A percentile compares a stretch with the other conserved stretches of the same genome.
phyloP scores from a whole-genome alignment of 139 green algal species.

The Monoraphidium neglectum region DNA sequence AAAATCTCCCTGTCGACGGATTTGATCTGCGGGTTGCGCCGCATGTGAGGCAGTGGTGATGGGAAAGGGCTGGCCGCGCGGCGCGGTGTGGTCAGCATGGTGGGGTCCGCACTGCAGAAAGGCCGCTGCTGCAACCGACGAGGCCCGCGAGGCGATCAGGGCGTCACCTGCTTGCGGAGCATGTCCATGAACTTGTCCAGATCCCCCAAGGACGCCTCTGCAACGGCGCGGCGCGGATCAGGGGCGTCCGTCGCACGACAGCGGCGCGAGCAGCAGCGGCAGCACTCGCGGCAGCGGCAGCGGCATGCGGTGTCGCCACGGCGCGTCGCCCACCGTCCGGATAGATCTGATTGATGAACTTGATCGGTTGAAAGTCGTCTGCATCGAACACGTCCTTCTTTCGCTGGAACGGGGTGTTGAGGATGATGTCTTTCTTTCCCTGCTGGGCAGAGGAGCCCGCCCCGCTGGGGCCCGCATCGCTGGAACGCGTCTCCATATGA shows the following conservation, averaged over 20 bases:
- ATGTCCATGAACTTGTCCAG: constrained; percentile 81
- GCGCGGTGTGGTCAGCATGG: background rate
- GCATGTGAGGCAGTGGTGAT: background rate
- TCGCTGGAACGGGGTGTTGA: constrained; percentile 21
- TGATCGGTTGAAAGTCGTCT: constrained; percentile 75
- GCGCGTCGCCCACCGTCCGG: constrained; percentile 80
- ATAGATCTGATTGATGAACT: constrained; percentile 90
- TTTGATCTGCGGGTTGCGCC: constrained; percentile 65
- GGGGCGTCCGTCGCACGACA: background rate
- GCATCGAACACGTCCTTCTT: constrained; percentile 69
- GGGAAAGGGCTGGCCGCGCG: background rate
- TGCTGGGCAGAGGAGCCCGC: background rate
- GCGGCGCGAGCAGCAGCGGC: background rate
- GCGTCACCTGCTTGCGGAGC: constrained; percentile 66
- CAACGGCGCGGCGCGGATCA: constrained; percentile 14
- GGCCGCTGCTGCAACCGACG: too few species aligned
- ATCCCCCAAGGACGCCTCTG: constrained; percentile 78
- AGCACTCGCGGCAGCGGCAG: too few species aligned
- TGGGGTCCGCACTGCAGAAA: too few species aligned
- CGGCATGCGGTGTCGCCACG: too few species aligned
- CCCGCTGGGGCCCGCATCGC: background rate
- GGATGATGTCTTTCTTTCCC: background rate
- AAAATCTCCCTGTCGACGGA: constrained; percentile 92
- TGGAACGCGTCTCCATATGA: background rate
- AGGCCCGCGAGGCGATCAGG: background rate